A percentile compares a stretch with the other conserved stretches of the same genome.
Conservation (phyloP, 106 monocot genomes). For the Gastrodia elata region DNA sequence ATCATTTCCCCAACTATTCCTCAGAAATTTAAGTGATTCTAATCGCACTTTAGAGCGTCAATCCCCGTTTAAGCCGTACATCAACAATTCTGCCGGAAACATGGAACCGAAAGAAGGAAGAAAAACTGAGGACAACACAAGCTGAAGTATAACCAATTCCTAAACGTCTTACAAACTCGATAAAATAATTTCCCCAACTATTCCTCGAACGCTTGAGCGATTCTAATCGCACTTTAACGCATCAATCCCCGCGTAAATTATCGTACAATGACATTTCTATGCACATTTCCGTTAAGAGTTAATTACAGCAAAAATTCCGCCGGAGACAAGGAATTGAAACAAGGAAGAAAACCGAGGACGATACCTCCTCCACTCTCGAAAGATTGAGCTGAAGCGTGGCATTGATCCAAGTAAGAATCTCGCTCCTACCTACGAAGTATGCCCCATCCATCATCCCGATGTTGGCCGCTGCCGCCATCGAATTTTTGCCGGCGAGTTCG, state of each 20-base stretch:
- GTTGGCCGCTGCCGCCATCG: slow-evolving; percentile 13
- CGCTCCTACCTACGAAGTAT: slow-evolving; percentile 22
- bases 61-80: neutral
- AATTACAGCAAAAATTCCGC: neutral
- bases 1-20: neutral
- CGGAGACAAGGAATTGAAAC: neutral
- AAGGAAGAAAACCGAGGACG: neutral
- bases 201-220: neutral
- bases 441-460: slow-evolving; percentile 31
- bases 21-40: neutral
- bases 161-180: neutral
- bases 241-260: neutral
- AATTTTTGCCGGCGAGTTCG: neutral
- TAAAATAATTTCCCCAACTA: neutral
- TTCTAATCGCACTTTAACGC: neutral
- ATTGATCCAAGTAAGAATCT: slow-evolving; percentile 27
- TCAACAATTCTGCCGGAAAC: neutral
- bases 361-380: slow-evolving; percentile 23
- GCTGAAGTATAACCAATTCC: too few relatives aligned
- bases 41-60: neutral
- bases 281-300: neutral
- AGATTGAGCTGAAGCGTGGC: slow-evolving; percentile 28
- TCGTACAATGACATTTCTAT: neutral
- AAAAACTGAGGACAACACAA: neutral
- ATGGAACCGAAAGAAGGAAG: neutral